Evolutionary conservation across 306 rosid species (phyloP).

Genomic region (Cicer pinnatifidum): DNA sequence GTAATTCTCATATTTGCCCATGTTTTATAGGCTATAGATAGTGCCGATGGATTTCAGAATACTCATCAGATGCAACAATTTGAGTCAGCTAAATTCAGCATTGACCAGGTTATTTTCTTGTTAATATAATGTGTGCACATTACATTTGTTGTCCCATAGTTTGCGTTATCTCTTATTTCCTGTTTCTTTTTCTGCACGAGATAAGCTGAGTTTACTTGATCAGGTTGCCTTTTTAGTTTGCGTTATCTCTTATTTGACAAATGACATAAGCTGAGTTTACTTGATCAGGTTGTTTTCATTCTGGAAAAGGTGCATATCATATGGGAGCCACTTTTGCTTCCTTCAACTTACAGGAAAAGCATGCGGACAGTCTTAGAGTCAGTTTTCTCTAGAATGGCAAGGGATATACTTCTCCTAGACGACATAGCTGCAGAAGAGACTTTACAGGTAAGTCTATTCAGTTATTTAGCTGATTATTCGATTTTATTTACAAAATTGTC

Average conservation of each 20-base stretch:
- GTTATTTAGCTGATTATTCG: background rate
- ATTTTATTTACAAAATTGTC: background rate
- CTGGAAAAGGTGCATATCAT: conserved; percentile 87
- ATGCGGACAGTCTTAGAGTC: conserved; percentile 81
- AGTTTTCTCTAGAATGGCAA: conserved; percentile 75
- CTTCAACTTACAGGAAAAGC: conserved; percentile 79
- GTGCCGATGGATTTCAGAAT: conserved; percentile 93
- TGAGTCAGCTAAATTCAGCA: conserved; percentile 82
- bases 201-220: no score
- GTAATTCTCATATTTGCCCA: conserved; percentile 38
- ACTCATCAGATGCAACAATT: conserved; percentile 77
- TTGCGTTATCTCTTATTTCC: conserved; percentile 30
- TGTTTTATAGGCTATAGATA: conserved; percentile 76
- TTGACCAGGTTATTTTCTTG: conserved; percentile 76
- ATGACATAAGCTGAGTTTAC: conserved; percentile 42
- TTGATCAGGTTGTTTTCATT: conserved; percentile 81
- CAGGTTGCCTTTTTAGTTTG: conserved; percentile 29
- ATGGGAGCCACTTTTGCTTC: conserved; percentile 93
- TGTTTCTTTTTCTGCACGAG: background rate
- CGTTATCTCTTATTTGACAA: no score
- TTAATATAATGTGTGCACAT: conserved; percentile 17
- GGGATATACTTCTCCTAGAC: conserved; percentile 81
- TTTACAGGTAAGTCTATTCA: conserved; percentile 63
- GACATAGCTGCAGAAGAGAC: conserved; percentile 98
- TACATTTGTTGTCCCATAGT: conserved; percentile 24